These are phyloP conservation scores for Lotmaria passim DNA, from an alignment of 208 protist genomes.

Conservation along the genomic window DNA sequence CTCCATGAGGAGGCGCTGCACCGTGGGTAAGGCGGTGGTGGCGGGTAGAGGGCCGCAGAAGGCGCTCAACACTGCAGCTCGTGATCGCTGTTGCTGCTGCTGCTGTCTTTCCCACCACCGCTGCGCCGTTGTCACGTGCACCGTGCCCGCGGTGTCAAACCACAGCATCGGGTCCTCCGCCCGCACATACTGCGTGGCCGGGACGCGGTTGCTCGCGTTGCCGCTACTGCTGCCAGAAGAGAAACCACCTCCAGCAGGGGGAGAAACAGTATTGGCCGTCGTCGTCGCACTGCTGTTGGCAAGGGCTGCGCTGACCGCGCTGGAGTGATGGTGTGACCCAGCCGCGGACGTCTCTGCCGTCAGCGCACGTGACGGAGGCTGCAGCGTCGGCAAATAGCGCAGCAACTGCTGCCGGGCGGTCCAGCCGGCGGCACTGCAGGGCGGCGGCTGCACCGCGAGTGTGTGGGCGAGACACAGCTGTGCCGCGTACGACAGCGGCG, in stretches of 20 bases:
- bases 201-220: constrained; percentile 7
- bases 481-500: constrained; percentile 51
- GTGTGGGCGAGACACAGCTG: constrained; percentile 68
- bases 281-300: background rate
- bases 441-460: constrained; percentile 29
- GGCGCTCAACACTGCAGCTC: background rate
- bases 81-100: constrained; percentile 1
- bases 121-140: constrained; percentile 18
- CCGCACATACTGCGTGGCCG: constrained; percentile 33
- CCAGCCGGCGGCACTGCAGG: constrained; percentile 16
- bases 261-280: background rate
- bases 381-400: constrained; percentile 29
- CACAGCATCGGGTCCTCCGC: constrained; percentile 33
- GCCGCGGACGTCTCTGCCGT: background rate
- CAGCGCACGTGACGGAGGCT: constrained; percentile 13
- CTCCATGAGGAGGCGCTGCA: constrained; percentile 47
- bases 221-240: background rate
- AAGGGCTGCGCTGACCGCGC: background rate
- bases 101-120: constrained; percentile 24
- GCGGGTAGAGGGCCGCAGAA: constrained; percentile 40
- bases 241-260: no score
- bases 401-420: constrained; percentile 25
- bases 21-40: constrained; percentile 44
- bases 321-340: background rate
- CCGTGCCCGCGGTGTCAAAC: constrained; percentile 24